Conservation (phyloP, 2,329 filamentous ascomycete species). For the Fusarium sambucinum region DNA sequence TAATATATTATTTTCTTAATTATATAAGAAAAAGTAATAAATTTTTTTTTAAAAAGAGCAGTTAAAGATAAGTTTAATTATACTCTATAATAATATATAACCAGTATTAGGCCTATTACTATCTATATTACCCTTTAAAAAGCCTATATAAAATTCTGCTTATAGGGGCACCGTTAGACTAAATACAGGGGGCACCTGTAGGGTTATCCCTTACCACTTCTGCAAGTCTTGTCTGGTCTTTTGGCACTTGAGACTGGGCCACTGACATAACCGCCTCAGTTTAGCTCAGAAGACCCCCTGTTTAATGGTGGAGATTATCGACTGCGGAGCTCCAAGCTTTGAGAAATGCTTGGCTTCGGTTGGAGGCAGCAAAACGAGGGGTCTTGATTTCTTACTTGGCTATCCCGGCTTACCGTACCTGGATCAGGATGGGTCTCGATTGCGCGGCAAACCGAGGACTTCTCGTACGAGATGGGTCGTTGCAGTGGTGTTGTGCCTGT, state of each 20-base stretch:
- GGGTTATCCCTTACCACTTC: no score
- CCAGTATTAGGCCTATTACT: no score
- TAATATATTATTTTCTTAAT: no score
- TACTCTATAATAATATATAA: no score
- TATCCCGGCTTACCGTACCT: constrained; percentile 42
- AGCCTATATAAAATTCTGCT: no score
- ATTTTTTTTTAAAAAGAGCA: no score
- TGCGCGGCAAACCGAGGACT: constrained; percentile 16
- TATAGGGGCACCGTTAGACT: no score
- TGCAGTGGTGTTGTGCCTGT: not conserved
- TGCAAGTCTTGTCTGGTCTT: constrained; percentile 9
- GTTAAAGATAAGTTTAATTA: no score
- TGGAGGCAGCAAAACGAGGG: constrained; percentile 31
- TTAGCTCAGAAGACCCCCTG: constrained; percentile 30
- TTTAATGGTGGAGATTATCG: constrained; percentile 40
- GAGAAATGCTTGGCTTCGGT: constrained; percentile 39
- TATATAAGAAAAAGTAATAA: no score
- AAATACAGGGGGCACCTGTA: no score
- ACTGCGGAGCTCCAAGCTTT: constrained; percentile 37
- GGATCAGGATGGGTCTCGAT: constrained; percentile 20
- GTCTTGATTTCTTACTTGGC: constrained; percentile 39
- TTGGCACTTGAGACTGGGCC: constrained; percentile 25
- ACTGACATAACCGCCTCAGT: constrained; percentile 40
- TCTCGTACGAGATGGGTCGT: constrained; percentile 4
- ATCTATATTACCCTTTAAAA: no score